Percentiles rank a stretch among this genome's conserved stretches.
These are phyloP conservation scores for Nicotiana noctiflora DNA, from an alignment of 257 asterid genomes.

Conservation along the genomic window DNA sequence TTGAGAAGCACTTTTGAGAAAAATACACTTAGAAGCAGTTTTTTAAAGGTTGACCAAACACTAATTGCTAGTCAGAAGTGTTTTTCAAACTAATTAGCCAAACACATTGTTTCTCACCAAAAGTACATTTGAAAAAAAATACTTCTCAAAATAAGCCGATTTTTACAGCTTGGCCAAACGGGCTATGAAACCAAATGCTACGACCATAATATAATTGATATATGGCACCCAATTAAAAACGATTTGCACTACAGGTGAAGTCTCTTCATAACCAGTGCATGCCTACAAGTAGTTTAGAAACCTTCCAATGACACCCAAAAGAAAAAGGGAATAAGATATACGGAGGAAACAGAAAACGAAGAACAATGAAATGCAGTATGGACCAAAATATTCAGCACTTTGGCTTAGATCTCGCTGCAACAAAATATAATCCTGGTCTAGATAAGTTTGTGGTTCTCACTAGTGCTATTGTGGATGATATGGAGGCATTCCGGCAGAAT, in stretches of 20 bases:
- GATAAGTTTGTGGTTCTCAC: neutral
- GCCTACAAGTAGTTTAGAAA: neutral
- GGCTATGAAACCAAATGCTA: neutral
- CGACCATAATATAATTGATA: neutral
- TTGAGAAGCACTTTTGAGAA: too few species aligned
- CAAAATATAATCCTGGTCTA: neutral
- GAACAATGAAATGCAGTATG: neutral
- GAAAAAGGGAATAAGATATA: neutral
- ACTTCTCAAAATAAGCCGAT: too few species aligned
- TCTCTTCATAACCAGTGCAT: neutral
- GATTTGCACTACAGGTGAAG: neutral
- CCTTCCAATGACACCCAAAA: neutral
- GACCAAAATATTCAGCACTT: neutral
- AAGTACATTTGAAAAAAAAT: too few species aligned
- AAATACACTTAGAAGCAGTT: too few species aligned
- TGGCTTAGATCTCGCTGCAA: slow-evolving; percentile 3
- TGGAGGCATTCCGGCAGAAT: slow-evolving; percentile 56
- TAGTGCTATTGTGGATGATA: slow-evolving; percentile 47
- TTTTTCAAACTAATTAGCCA: too few species aligned
- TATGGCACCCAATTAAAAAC: neutral
- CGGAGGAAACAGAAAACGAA: neutral
- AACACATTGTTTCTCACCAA: too few species aligned
- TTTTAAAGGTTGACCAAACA: too few species aligned
- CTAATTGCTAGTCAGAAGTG: too few species aligned
- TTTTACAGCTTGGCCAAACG: too few species aligned